Base-by-base conservation (phyloP, 768 basidiomycete species). In the Aureoboletus auriporus region DNA sequence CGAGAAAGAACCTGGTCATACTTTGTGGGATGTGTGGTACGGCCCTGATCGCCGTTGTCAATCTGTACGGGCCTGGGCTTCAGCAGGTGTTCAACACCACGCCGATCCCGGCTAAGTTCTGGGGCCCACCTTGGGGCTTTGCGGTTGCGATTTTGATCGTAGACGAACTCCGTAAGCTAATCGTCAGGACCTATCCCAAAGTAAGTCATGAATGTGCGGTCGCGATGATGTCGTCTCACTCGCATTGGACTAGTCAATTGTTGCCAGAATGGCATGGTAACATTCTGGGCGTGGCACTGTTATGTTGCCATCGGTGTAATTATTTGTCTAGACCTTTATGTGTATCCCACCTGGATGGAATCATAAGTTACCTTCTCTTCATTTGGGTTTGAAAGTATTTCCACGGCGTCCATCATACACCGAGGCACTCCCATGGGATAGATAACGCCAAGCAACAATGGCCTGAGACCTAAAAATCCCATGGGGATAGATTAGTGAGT, bases 81-180 rank as follows among this genome's bases (percentile, higher is more conserved):
- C 71, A 76, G 44, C 23, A 38, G 0, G 72, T 77, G 23, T 78
- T 78, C 43, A 31, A 29, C 2, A 78, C 75, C 4, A 57, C 69
- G 2, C 70, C 72, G 6, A 75, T 77, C 26, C 75, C 72, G 2
- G 57, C 64, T 2, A 74, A 70, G 69, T 78, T 75, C 58, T 78
- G 76, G 76, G 66, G 73, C 12, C 62, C 74, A 27, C 75, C 76
- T 2, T 71, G 77, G 46, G 65, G 60, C 2, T 74, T 77, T 33
- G 76, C 72, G 2, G 38, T 71, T 11, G 73, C 57, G 1, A 61
- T 78, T 6, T 53, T 78, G 45, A 58, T 57, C 6, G 54, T 75
- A 39, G 76, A 78, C 43, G 76, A 78, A 52, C 47, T 68, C 1
- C 65, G 76, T 23, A 77, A 77, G 57, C 50, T 75, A 42, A 51